A percentile compares a stretch with the other conserved stretches of the same genome.
phyloP scores from a whole-genome alignment of 805 yeast genomes.

The Ascoidea asiatica region DNA sequence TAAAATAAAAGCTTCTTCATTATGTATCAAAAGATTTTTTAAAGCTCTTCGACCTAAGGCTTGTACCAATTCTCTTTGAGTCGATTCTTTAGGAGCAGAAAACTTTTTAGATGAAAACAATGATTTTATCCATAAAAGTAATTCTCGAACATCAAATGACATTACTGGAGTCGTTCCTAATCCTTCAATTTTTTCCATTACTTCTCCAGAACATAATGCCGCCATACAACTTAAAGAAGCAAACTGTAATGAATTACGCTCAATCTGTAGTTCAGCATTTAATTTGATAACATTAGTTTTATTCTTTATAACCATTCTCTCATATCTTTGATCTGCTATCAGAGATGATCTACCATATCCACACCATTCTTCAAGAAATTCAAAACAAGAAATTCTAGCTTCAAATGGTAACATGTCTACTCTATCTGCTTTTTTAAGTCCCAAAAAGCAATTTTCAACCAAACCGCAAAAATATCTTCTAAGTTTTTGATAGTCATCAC shows the following conservation, averaged over 20 bases:
- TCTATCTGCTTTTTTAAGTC: conserved; percentile 29
- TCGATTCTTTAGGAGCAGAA: background rate
- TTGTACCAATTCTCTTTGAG: conserved; percentile 35
- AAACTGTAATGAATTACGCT: conserved; percentile 41
- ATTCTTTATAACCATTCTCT: conserved; percentile 32
- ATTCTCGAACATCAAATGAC: conserved; percentile 56
- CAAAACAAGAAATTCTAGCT: conserved; percentile 72
- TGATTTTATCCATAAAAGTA: conserved; percentile 73
- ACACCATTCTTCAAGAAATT: conserved; percentile 86
- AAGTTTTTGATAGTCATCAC: conserved; percentile 60
- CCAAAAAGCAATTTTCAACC: conserved; percentile 58
- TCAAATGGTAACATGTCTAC: conserved; percentile 50
- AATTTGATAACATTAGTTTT: conserved; percentile 17
- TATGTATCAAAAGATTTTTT: conserved; percentile 47
- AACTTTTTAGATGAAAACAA: conserved; percentile 36
- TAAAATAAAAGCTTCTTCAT: conserved; percentile 39
- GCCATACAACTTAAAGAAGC: conserved; percentile 81
- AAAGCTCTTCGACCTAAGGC: conserved; percentile 61
- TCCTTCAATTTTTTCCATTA: conserved; percentile 33
- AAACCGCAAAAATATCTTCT: conserved; percentile 78
- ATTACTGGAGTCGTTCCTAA: conserved; percentile 36
- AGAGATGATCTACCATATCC: conserved; percentile 63
- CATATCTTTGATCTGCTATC: conserved; percentile 54
- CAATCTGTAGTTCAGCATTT: conserved; percentile 20
- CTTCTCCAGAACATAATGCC: conserved; percentile 60